These are phyloP conservation scores for Hymenoscyphus scutula DNA, from an alignment of 2,329 filamentous ascomycete genomes.

Conservation along the genomic window DNA sequence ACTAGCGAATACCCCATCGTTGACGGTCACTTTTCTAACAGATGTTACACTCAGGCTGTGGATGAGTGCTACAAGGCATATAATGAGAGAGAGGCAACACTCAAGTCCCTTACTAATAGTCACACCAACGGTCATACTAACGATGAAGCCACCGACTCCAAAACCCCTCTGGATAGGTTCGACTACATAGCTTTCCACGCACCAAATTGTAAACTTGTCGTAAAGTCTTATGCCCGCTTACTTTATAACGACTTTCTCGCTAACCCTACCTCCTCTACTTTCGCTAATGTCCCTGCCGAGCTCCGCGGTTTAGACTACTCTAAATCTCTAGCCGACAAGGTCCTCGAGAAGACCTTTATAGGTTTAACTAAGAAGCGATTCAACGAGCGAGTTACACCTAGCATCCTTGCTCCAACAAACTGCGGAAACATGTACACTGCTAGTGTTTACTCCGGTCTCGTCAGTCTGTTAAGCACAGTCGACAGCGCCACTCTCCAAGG, in stretches of 20 bases:
- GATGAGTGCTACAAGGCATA: slow-evolving; percentile 81
- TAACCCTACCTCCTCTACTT: slow-evolving; percentile 64
- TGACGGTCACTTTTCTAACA: slow-evolving; percentile 78
- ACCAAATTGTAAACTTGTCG: slow-evolving; percentile 82
- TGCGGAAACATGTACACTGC: slow-evolving; percentile 66
- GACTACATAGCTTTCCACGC: slow-evolving; percentile 82
- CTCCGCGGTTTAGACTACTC: slow-evolving; percentile 76
- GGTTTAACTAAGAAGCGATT: slow-evolving; percentile 79
- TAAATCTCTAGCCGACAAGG: slow-evolving; percentile 77
- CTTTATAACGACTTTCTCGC: slow-evolving; percentile 82
- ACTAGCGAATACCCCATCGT: slow-evolving; percentile 86
- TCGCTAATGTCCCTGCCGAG: slow-evolving; percentile 73
- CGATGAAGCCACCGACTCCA: too few relatives aligned
- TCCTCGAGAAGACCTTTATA: slow-evolving; percentile 86
- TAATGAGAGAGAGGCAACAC: slow-evolving; percentile 66
- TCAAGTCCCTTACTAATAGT: slow-evolving; percentile 51
- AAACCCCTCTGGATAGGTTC: slow-evolving; percentile 63
- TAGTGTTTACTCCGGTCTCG: slow-evolving; percentile 56
- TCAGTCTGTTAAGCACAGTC: slow-evolving; percentile 52
- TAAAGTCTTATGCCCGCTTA: slow-evolving; percentile 82
- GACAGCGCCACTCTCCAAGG: slow-evolving; percentile 54
- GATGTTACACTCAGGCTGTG: slow-evolving; percentile 77
- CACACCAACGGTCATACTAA: slow-evolving; percentile 55
- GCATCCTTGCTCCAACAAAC: slow-evolving; percentile 73
- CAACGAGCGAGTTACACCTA: slow-evolving; percentile 71